These are phyloP conservation scores for Fusarium liriodendri DNA, from an alignment of 2,329 filamentous ascomycete species.

Conservation along the genomic window DNA sequence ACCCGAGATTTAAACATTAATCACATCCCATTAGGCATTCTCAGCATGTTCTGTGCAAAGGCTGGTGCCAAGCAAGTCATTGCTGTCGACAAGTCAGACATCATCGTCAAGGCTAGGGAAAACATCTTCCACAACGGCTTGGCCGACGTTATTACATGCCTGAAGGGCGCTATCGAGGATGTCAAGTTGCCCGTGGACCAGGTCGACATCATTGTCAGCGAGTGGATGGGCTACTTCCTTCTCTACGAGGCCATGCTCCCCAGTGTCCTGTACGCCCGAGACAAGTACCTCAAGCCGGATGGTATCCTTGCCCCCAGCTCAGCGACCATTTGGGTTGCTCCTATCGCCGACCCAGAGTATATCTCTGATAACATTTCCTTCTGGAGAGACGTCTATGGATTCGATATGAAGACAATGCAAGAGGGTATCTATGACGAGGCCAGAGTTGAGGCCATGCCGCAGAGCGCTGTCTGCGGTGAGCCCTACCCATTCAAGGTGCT, in stretches of 20 bases:
- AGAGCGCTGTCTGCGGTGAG: constrained; percentile 67
- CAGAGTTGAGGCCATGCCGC: constrained; percentile 79
- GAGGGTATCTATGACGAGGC: constrained; percentile 83
- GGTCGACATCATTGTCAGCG: constrained; percentile 94
- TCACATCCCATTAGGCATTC: constrained; percentile 67
- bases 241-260: constrained; percentile 97
- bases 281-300: constrained; percentile 83
- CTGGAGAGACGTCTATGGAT: constrained; percentile 94
- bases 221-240: constrained; percentile 98
- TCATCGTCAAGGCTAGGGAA: constrained; percentile 86
- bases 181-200: constrained; percentile 80
- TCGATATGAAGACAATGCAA: constrained; percentile 93
- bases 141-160: constrained; percentile 77
- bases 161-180: constrained; percentile 90
- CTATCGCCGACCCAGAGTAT: constrained; percentile 81
- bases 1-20: not conserved
- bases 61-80: constrained; percentile 89
- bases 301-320: constrained; percentile 90
- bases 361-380: constrained; percentile 82
- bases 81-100: constrained; percentile 91
- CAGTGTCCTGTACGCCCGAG: constrained; percentile 87
- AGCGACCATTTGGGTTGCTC: constrained; percentile 84
- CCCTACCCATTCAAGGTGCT: constrained; percentile 78
- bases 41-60: constrained; percentile 94
- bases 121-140: constrained; percentile 87